A percentile compares a stretch with the other conserved stretches of the same genome.
phyloP scores from a whole-genome alignment of 208 protist genomes.

The Tritrichomonas foetus region DNA sequence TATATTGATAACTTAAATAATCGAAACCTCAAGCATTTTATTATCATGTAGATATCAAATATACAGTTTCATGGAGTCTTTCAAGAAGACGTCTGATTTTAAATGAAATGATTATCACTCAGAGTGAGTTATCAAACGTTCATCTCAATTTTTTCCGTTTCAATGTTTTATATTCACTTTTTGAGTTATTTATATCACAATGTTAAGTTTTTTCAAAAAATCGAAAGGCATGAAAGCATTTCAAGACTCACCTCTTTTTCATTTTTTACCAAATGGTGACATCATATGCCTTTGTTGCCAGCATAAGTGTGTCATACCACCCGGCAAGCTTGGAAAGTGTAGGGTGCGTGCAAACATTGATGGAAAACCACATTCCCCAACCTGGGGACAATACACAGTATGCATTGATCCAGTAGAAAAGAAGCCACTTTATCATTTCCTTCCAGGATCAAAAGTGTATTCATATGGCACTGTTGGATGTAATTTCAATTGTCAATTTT shows the following conservation, averaged over 20 bases:
- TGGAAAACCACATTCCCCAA: neutral
- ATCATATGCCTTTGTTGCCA: neutral
- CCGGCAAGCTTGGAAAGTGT: slow-evolving; percentile 6
- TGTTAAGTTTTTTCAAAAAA: no score
- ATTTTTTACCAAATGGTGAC: neutral
- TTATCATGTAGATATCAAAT: no score
- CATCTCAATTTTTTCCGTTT: no score
- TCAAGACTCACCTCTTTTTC: neutral
- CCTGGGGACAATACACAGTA: neutral
- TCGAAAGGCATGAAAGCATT: no score
- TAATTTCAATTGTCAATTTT: slow-evolving; percentile 34
- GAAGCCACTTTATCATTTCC: slow-evolving; percentile 30
- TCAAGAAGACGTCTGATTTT: no score
- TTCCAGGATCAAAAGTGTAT: slow-evolving; percentile 12
- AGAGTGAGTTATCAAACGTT: no score
- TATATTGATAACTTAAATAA: no score
- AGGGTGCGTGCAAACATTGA: neutral
- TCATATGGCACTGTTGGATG: slow-evolving; percentile 40
- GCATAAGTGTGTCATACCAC: neutral
- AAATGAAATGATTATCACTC: no score
- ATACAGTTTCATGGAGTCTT: no score
- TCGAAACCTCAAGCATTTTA: no score
- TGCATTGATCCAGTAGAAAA: slow-evolving; percentile 28
- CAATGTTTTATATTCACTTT: no score
- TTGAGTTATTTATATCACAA: no score